Evolutionary conservation across 2,329 filamentous ascomycete genomes (phyloP).

Genomic region (Neurospora sp.): DNA sequence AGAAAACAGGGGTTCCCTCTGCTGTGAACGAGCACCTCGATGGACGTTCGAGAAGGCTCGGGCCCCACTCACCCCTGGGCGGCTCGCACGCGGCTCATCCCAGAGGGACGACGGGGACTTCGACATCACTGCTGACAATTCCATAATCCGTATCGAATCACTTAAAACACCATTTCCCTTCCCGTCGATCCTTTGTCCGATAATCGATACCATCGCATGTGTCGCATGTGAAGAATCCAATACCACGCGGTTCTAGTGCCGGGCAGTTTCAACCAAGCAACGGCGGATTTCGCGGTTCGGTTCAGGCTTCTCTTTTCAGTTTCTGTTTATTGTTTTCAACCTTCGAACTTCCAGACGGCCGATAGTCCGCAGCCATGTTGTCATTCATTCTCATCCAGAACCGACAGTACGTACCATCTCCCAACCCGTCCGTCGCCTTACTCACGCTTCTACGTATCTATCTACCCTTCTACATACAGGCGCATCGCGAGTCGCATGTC

Average conservation of each 20-base stretch:
- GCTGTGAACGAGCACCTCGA: neutral
- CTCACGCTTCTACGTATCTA: neutral
- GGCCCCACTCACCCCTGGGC: neutral
- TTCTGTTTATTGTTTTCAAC: neutral
- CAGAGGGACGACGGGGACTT: neutral
- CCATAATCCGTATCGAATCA: neutral
- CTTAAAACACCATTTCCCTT: neutral
- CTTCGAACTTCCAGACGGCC: no score
- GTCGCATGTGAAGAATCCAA: neutral
- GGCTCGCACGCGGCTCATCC: neutral
- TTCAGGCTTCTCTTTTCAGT: neutral
- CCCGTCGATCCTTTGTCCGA: neutral
- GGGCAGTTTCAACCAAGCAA: neutral
- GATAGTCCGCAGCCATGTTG: slow-evolving; percentile 38
- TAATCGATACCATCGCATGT: neutral
- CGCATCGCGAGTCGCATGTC: neutral
- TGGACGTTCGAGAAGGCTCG: neutral
- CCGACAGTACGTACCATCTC: slow-evolving; percentile 52
- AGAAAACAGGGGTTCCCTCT: neutral
- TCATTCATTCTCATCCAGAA: slow-evolving; percentile 89
- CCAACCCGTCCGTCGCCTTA: neutral
- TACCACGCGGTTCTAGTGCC: neutral
- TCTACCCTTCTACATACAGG: neutral
- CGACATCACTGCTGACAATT: neutral
- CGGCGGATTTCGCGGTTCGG: neutral